Percentiles rank a stretch among this genome's conserved stretches.
phyloP scores from a whole-genome alignment of 2,329 filamentous ascomycete species.

The Coniochaeta pulveracea region DNA sequence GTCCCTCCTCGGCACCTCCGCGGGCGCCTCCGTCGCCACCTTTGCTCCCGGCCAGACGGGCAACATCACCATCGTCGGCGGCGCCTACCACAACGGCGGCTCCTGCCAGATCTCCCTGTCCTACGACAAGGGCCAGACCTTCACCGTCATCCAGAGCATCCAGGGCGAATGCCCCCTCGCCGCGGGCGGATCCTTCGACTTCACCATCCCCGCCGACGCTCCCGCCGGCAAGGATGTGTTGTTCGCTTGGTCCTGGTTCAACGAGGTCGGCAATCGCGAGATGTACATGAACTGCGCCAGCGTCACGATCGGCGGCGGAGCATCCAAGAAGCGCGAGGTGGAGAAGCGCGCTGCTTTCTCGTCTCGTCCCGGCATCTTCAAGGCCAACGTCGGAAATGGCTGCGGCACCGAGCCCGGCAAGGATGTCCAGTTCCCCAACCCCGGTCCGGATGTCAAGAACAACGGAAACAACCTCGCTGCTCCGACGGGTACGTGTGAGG shows the following conservation, averaged over 20 bases:
- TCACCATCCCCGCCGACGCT: conserved; percentile 53
- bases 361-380: conserved; percentile 5
- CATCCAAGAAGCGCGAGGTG: conserved; percentile 13
- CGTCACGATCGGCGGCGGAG: conserved; percentile 44
- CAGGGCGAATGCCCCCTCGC: conserved; percentile 40
- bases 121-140: conserved; percentile 59
- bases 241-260: conserved; percentile 71
- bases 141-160: conserved; percentile 54
- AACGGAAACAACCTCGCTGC: conserved; percentile 10
- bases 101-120: conserved; percentile 68
- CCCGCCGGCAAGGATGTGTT: conserved; percentile 45
- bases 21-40: conserved; percentile 42
- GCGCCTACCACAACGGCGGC: conserved; percentile 55
- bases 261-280: conserved; percentile 65
- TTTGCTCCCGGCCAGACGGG: conserved; percentile 53
- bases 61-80: conserved; percentile 52
- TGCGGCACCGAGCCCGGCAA: conserved; percentile 7
- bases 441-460: conserved; percentile 13
- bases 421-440: conserved; percentile 14
- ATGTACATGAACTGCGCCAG: conserved; percentile 82
- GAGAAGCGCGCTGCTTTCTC: conserved; percentile 16
- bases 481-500: conserved; percentile 5
- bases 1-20: conserved; percentile 31
- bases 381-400: conserved; percentile 10
- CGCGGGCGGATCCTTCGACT: conserved; percentile 43